Conservation (phyloP, 495 filamentous ascomycete species). For the Cercophora newfieldiana region DNA sequence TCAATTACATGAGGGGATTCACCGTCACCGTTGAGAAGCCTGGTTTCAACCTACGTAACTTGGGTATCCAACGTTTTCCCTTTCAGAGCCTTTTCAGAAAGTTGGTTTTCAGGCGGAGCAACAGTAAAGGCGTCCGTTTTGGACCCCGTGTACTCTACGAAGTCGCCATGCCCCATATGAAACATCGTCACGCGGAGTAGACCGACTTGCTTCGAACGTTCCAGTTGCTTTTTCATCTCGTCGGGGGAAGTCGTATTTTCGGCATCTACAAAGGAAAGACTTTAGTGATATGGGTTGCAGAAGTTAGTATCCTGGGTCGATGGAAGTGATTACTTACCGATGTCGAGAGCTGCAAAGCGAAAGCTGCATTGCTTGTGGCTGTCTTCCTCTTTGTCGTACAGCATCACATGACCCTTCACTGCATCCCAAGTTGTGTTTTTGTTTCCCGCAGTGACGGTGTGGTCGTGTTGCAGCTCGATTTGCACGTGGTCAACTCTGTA, state of each 20-base stretch:
- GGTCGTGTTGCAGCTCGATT: background rate
- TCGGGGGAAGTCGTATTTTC: background rate
- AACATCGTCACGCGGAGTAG: background rate
- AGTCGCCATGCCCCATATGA: background rate
- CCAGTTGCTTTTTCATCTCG: background rate
- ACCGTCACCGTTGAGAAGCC: no score
- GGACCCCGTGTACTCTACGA: background rate
- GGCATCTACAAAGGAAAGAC: background rate
- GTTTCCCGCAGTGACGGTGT: background rate
- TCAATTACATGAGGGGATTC: no score
- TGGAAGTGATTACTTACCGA: background rate
- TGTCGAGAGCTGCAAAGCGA: background rate
- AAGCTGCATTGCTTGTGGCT: background rate
- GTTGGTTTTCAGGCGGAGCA: background rate
- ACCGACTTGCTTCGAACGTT: background rate
- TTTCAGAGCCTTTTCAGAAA: conserved; percentile 18
- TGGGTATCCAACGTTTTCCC: conserved; percentile 15
- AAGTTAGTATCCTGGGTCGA: background rate
- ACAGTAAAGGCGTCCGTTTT: background rate
- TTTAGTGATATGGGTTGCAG: background rate
- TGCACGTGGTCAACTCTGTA: background rate
- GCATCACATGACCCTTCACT: background rate
- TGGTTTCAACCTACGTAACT: background rate
- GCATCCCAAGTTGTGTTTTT: background rate
- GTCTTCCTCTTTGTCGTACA: background rate